These are phyloP conservation scores for Xylaria sp. DNA, from an alignment of 2,329 filamentous ascomycete species.

Conservation along the genomic window DNA sequence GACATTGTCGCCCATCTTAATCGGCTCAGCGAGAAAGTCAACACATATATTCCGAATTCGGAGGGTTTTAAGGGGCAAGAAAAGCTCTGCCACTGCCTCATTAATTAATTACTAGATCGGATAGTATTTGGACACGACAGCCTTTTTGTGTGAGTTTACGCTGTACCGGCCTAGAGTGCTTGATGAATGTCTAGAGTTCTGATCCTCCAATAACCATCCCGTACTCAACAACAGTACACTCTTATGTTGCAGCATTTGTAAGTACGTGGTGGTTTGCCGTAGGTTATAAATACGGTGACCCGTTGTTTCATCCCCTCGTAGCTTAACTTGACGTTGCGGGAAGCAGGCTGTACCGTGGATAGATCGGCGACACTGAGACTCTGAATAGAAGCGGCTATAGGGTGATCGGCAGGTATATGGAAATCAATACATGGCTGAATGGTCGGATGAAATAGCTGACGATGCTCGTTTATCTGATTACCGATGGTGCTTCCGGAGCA, in stretches of 20 bases:
- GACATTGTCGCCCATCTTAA: neutral
- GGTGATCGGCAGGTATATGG: neutral
- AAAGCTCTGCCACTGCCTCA: neutral
- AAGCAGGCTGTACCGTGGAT: neutral
- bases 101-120: too few relatives aligned
- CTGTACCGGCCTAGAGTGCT: neutral
- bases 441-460: constrained; percentile 7
- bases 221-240: too few relatives aligned
- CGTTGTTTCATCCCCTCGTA: constrained; percentile 13
- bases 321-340: neutral
- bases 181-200: neutral
- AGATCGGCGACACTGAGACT: constrained; percentile 7
- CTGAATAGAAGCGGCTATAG: neutral
- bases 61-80: too few relatives aligned
- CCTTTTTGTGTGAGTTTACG: neutral
- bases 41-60: neutral
- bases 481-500: neutral
- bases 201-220: neutral
- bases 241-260: neutral
- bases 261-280: neutral
- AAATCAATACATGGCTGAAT: neutral
- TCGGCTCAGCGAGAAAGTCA: neutral
- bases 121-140: too few relatives aligned
- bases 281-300: constrained; percentile 2
- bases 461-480: constrained; percentile 4